Conservation (phyloP, 352 stramenopile genomes). For the Globisporangium canariense region DNA sequence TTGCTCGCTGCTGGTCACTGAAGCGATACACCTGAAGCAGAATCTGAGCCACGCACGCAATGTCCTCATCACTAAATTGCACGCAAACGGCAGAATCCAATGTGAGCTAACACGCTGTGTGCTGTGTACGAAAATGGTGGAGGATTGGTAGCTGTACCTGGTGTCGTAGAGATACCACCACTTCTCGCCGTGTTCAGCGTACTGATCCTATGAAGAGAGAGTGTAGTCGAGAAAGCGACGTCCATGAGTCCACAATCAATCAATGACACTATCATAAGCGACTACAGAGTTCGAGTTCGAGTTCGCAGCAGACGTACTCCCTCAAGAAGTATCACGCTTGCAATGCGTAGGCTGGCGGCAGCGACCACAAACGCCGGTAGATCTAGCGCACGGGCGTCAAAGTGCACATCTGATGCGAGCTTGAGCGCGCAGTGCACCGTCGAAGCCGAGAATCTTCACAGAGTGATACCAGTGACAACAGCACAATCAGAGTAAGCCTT, state of each 20-base stretch:
- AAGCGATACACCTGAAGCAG: slow-evolving; percentile 22
- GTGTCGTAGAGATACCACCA: slow-evolving; percentile 56
- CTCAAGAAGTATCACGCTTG: slow-evolving; percentile 19
- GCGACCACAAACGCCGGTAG: slow-evolving; percentile 31
- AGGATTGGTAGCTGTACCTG: slow-evolving; percentile 20
- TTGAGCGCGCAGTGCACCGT: slow-evolving; percentile 34
- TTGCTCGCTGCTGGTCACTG: background rate
- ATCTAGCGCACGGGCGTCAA: slow-evolving; percentile 19
- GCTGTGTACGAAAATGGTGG: background rate
- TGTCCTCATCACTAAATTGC: slow-evolving; percentile 39
- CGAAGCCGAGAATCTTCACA: slow-evolving; percentile 23
- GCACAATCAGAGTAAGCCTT: background rate
- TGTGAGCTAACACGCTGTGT: background rate
- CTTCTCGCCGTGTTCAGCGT: slow-evolving; percentile 16
- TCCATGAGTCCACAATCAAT: background rate
- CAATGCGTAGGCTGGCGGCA: slow-evolving; percentile 28
- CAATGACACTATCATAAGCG: no score
- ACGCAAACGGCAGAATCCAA: background rate
- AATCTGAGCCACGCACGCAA: slow-evolving; percentile 24
- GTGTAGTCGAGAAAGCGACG: background rate
- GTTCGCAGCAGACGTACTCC: slow-evolving; percentile 5
- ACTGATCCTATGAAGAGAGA: background rate
- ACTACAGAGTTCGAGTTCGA: no score
- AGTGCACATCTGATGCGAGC: slow-evolving; percentile 36
- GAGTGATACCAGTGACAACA: background rate